Conservation (phyloP, 2,329 filamentous ascomycete genomes). For the Hymenotorrendiella dingleyae region DNA sequence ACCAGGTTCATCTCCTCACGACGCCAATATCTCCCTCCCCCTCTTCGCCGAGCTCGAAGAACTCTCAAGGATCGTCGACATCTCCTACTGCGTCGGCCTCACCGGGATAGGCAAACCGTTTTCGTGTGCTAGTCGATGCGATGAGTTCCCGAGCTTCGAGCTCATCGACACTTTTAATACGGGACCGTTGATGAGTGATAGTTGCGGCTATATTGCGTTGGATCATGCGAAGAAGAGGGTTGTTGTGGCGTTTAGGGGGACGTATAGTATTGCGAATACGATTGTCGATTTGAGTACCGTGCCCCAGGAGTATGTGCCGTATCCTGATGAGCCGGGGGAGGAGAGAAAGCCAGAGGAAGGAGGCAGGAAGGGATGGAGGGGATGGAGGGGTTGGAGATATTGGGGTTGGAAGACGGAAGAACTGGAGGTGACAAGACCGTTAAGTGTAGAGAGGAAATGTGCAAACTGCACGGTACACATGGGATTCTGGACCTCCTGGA, state of each 20-base stretch:
- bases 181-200: conserved; percentile 78
- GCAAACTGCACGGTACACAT: conserved; percentile 86
- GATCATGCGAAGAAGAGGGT: conserved; percentile 62
- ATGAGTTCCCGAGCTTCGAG: conserved; percentile 74
- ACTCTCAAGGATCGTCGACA: conserved; percentile 84
- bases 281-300: conserved; percentile 84
- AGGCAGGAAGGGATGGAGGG: conserved; percentile 5
- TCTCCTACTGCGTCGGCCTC: conserved; percentile 85
- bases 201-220: conserved; percentile 89
- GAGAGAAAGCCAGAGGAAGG: conserved; percentile 14
- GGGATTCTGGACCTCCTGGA: conserved; percentile 85
- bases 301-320: conserved; percentile 86
- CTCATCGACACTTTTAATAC: conserved; percentile 85
- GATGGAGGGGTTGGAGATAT: conserved; percentile 12
- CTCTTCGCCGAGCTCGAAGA: conserved; percentile 83
- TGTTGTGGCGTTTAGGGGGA: conserved; percentile 85
- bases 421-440: background rate
- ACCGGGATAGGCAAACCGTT: conserved; percentile 82
- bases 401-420: conserved; percentile 1
- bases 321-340: conserved; percentile 46
- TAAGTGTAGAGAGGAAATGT: conserved; percentile 44
- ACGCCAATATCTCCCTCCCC: conserved; percentile 43
- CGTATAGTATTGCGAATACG: conserved; percentile 88
- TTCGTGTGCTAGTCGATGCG: conserved; percentile 75
- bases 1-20: background rate